Percentiles rank a stretch among this genome's conserved stretches.
These are phyloP conservation scores for Maudiozyma barnettii DNA, from an alignment of 805 yeast species.

Conservation along the genomic window DNA sequence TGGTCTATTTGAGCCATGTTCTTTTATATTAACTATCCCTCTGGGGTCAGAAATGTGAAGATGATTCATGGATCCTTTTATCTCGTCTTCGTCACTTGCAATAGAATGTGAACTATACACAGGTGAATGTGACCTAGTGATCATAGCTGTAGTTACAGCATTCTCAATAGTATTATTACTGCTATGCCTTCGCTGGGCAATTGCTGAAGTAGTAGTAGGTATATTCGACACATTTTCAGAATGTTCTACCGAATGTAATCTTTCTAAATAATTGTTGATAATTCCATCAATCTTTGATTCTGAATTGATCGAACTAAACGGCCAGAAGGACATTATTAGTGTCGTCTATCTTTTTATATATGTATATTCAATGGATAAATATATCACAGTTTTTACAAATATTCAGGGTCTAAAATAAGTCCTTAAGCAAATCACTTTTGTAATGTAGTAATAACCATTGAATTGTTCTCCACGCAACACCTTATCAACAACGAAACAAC, in stretches of 20 bases:
- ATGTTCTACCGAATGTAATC: conserved; percentile 3
- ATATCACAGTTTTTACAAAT: too few species aligned
- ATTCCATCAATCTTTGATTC: conserved; percentile 27
- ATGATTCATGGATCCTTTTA: background rate
- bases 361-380: too few species aligned
- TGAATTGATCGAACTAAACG: conserved; percentile 29
- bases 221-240: too few species aligned
- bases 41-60: background rate
- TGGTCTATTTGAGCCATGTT: background rate
- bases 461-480: too few species aligned
- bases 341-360: background rate
- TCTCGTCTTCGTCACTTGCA: background rate
- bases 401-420: too few species aligned
- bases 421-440: too few species aligned
- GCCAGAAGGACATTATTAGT: conserved; percentile 34
- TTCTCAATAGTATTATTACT: background rate
- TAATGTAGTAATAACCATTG: too few species aligned
- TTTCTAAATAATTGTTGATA: conserved; percentile 28
- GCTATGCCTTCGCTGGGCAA: background rate
- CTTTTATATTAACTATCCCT: background rate
- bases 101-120: background rate
- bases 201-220: too few species aligned
- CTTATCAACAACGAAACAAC: too few species aligned
- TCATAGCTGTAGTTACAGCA: too few species aligned
- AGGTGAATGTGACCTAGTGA: background rate